phyloP scores from a whole-genome alignment of 345 rosid genomes.

The Brassica carinata region DNA sequence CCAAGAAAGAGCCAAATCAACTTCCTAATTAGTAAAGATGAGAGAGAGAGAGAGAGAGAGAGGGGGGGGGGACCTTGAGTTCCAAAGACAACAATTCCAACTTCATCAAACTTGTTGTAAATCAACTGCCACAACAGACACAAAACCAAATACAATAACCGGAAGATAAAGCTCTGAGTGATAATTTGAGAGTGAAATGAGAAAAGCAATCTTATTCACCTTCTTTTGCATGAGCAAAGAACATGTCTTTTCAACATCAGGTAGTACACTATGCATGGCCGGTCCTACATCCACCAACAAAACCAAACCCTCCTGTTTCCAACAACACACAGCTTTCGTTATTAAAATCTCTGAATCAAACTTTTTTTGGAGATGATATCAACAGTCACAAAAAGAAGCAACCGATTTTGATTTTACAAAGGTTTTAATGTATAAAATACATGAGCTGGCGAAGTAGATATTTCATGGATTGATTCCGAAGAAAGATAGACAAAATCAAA shows the following conservation, averaged over 20 bases:
- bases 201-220: conserved; percentile 40
- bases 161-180: background rate
- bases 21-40: background rate
- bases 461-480: conserved; percentile 3
- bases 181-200: background rate
- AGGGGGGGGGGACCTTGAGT: conserved; percentile 58
- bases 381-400: background rate
- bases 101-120: conserved; percentile 74
- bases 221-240: conserved; percentile 75
- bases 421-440: background rate
- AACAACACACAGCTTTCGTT: background rate
- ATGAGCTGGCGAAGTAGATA: background rate
- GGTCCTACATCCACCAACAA: conserved; percentile 88
- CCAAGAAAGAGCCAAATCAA: conserved; percentile 5
- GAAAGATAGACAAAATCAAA: background rate
- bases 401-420: background rate
- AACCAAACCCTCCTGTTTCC: conserved; percentile 69
- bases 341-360: conserved; percentile 2
- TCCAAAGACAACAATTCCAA: conserved; percentile 81
- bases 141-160: background rate
- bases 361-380: background rate
- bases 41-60: background rate
- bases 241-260: conserved; percentile 65
- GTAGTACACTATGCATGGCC: conserved; percentile 68
- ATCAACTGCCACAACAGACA: conserved; percentile 59